Base-by-base conservation (phyloP, 1,284 basidiomycete species). In the Ganoderma lingzhi region DNA sequence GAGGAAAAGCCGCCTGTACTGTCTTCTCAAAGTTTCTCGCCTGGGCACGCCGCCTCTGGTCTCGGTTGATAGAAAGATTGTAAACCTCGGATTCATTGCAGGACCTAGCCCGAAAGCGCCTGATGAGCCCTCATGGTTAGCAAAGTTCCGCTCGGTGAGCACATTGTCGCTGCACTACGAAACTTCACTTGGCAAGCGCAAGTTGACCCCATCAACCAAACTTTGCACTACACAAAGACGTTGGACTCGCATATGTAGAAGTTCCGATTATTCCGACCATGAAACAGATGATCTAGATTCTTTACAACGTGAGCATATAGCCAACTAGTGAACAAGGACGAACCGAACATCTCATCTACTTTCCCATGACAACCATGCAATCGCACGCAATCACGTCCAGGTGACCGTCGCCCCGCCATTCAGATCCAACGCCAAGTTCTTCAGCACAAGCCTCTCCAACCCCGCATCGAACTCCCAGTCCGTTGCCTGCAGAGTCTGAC, bases 361-460 rank as follows among this genome's bases (percentile, higher is more conserved):
- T 2, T 15, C 32, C 9, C 53, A 56, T 30, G 51, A 17, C 28
- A 3, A 12, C 14, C 51, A 12, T 3, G 51, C 51, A 12, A 28
- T 53, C 28, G 28, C 51, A 28, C 53, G 30, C 23, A 10, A 10
- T 66, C 48, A 68, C 28, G 53, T 56, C 69, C 69, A 70, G 9
- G 37, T 68, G 44, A 68, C 55, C 55, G 48, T 42, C 45, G 64
- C 37, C 41, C 42, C 63, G 37, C 59, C 35, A 60, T 77, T 78
- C 42, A 79, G 55, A 51, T 77, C 75, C 17, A 76, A 19, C n/a
- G 55, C 65, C 28, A 77, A 56, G 9, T 62, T 69, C 6, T 44
- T 59, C 10, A 79, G 37, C 3, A 76, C 67, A 62, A 79, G 48
- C 63, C 74, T 69, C 62, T 73, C 66, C 66, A 75, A 60, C n/a